Evolutionary conservation across 2,329 filamentous ascomycete species (phyloP).

Genomic region (Colletotrichum sp.): DNA sequence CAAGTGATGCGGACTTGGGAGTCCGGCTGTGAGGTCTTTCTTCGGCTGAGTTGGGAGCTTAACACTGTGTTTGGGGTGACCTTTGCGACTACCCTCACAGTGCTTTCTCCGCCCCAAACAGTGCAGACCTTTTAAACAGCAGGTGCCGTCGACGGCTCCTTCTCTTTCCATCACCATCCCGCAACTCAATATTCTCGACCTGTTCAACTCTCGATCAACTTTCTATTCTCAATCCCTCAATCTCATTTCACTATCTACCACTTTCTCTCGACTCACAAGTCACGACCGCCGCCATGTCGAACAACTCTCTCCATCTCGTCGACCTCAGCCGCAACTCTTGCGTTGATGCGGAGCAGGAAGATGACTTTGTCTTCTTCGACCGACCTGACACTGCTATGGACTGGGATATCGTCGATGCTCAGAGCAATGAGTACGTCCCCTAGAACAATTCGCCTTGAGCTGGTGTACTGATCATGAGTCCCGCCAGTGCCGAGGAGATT

Average conservation of each 20-base stretch:
- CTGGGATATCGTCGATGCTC: background rate
- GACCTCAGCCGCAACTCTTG: background rate
- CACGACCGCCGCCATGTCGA: background rate
- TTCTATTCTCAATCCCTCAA: background rate
- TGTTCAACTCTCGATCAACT: background rate
- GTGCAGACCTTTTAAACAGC: background rate
- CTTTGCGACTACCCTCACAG: background rate
- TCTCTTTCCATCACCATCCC: background rate
- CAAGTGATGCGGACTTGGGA: background rate
- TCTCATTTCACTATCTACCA: background rate
- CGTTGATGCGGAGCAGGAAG: background rate
- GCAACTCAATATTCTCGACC: background rate
- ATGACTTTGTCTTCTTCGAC: background rate
- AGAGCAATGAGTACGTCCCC: background rate
- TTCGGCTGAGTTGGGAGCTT: background rate
- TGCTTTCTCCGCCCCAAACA: background rate
- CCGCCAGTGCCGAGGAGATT: background rate
- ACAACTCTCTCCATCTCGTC: background rate
- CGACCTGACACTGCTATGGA: background rate
- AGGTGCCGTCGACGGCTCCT: background rate
- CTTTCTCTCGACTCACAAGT: background rate
- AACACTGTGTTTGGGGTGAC: background rate
- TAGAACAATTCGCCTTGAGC: background rate
- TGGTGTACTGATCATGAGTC: background rate
- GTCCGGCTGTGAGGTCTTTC: background rate